Evolutionary conservation across 345 rosid genomes (phyloP), one percentile per base, ranked within the genome.

Genomic region (Passiflora organensis): DNA sequence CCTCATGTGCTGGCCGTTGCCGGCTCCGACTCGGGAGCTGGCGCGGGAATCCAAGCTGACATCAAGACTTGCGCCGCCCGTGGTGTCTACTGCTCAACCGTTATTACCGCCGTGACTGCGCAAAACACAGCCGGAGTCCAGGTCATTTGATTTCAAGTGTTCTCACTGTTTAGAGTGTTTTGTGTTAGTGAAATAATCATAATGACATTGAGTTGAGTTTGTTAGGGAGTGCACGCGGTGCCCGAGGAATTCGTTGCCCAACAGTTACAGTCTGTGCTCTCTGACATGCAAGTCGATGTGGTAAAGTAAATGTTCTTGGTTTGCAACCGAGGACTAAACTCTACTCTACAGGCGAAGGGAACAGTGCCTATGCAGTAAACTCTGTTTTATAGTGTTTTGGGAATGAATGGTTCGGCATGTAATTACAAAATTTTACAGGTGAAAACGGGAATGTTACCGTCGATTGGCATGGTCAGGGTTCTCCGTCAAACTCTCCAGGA

Each of bases 11-110:
- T 89, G 54, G 81, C 86, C 0, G 91, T 93, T 39, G 96, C 95
- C 20, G 99, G 96, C 16, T 93, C 96, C 10, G 96, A 93, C 73
- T 93, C 96, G 1, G 96, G 96, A 1, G 89, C 86, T 13, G 99
- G 96, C 39, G 99, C 96, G 20, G 96, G 96, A 53, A 89, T 93
- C 43, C 99, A 93, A 73, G 96, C 99, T 19, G 99, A 89, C 75
- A 80, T 93, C 4, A 93, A 89, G 82, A 75, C 89, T 32, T 93
- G 99, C 50, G 89, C 87, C 4, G 94, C 96, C 1, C 86, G 95
- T 43, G 86, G 89, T 28, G 99, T 84, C 4, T 93, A 86, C 55
- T 93, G 99, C 39, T 91, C 96, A 18, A 81, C 95, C 21, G 99
- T 86, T 10, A 76, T 93, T 12, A 93, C 96, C n/a, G 89, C 91